A percentile compares a stretch with the other conserved stretches of the same genome.
Conservation (phyloP, 495 filamentous ascomycete species). For the Neurospora sp. region DNA sequence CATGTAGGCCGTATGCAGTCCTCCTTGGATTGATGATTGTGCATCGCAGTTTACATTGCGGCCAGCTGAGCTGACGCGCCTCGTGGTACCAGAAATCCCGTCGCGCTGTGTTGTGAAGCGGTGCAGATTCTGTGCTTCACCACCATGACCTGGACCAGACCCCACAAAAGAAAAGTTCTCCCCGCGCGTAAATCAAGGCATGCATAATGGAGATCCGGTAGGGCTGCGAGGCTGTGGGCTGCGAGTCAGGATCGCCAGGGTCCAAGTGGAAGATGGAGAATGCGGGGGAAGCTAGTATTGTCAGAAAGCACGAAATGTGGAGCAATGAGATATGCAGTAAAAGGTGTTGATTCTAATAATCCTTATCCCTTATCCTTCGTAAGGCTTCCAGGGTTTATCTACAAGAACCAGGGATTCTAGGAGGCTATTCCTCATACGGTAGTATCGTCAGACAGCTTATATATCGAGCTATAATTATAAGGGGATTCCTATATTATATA, state of each 20-base stretch:
- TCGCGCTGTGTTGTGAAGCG: background rate
- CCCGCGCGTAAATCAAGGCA: background rate
- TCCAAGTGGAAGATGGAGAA: background rate
- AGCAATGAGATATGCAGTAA: no score
- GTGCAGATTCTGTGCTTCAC: background rate
- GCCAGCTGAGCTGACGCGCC: background rate
- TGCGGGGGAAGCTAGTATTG: constrained; percentile 1
- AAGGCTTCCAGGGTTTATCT: no score
- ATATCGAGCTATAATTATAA: no score
- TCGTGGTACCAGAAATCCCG: background rate
- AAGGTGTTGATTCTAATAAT: no score
- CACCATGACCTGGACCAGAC: background rate
- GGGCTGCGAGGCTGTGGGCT: background rate
- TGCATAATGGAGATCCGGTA: background rate
- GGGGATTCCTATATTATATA: no score
- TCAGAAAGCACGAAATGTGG: no score
- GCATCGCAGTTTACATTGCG: background rate
- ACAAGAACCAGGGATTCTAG: no score
- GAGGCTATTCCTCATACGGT: no score
- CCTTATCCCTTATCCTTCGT: no score
- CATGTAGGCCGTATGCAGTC: background rate
- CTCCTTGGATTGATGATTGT: background rate
- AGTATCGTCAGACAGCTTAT: no score
- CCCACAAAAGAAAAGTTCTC: background rate
- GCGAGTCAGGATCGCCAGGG: background rate